Evolutionary conservation across 192 early-diverging fungal species (phyloP).

Genomic region (Backusella australiensis): DNA sequence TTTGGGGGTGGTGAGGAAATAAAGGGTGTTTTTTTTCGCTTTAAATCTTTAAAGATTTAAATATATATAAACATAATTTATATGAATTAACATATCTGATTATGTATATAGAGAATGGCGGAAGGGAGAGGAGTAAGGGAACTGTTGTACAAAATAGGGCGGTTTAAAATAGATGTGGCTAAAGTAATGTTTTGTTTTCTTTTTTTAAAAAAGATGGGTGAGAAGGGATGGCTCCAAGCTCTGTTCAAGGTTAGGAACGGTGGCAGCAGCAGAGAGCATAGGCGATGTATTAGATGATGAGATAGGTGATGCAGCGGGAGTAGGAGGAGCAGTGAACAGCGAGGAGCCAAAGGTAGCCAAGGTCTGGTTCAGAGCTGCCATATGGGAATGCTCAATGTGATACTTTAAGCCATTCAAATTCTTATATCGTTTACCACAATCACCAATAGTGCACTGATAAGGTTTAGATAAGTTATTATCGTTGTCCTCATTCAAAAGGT

Average conservation of each 20-base stretch:
- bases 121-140: not conserved
- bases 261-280: conserved; percentile 13
- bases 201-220: not conserved
- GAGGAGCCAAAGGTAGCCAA: conserved; percentile 32
- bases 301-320: not conserved
- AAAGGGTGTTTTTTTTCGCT: not conserved
- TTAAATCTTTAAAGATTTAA: not conserved
- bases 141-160: not conserved
- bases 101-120: not conserved
- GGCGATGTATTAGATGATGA: conserved; percentile 6
- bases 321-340: conserved; percentile 12
- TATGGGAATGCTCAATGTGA: conserved; percentile 89
- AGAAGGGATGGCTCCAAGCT: conserved; percentile 3
- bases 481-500: conserved; percentile 42
- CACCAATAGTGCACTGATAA: conserved; percentile 72
- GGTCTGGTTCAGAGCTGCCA: conserved; percentile 39
- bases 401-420: conserved; percentile 96
- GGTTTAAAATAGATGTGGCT: conserved; percentile 6
- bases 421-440: conserved; percentile 95
- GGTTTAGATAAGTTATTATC: conserved; percentile 67
- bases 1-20: not conserved
- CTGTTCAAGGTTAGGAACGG: not conserved
- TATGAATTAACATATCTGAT: not conserved
- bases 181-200: not conserved
- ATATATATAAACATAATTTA: not conserved